These are phyloP conservation scores for Echeveria elegans DNA, from an alignment of 164 flowering plant species.

Conservation along the genomic window DNA sequence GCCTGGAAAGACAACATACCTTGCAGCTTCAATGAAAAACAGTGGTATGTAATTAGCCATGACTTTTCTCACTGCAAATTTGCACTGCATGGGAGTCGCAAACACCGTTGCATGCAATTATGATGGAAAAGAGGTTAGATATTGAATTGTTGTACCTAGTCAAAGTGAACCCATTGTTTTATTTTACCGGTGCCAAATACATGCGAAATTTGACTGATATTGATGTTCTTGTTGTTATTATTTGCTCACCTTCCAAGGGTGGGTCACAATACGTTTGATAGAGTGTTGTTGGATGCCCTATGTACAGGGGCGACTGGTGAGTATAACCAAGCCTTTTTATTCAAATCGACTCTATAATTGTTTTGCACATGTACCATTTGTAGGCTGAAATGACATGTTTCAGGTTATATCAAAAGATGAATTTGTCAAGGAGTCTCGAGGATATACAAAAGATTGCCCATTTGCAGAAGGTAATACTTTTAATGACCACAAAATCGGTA, in stretches of 20 bases:
- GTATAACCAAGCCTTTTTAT: not conserved
- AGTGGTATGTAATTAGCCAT: slow-evolving; percentile 58
- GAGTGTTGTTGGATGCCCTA: slow-evolving; percentile 95
- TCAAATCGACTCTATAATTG: not conserved
- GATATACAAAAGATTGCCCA: slow-evolving; percentile 74
- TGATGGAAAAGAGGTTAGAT: slow-evolving; percentile 87
- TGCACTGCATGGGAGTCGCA: slow-evolving; percentile 94
- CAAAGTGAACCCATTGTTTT: not conserved
- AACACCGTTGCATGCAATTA: slow-evolving; percentile 83
- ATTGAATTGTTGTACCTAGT: not conserved
- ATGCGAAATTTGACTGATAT: not conserved
- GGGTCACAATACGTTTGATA: slow-evolving; percentile 72
- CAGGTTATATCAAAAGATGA: slow-evolving; percentile 98
- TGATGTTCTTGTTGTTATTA: not conserved
- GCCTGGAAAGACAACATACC: slow-evolving; percentile 97
- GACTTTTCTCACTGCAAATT: slow-evolving; percentile 86
- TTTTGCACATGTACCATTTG: not conserved
- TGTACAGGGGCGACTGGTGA: slow-evolving; percentile 98
- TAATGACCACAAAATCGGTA: not conserved
- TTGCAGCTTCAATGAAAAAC: slow-evolving; percentile 97
- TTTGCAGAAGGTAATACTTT: slow-evolving; percentile 66
- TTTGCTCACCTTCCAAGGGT: slow-evolving; percentile 75
- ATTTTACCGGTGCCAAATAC: not conserved
- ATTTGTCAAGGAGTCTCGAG: slow-evolving; percentile 67
- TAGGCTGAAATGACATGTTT: not conserved